Base-by-base conservation (phyloP, 306 rosid species). In the Pachyrhizus erosus region DNA sequence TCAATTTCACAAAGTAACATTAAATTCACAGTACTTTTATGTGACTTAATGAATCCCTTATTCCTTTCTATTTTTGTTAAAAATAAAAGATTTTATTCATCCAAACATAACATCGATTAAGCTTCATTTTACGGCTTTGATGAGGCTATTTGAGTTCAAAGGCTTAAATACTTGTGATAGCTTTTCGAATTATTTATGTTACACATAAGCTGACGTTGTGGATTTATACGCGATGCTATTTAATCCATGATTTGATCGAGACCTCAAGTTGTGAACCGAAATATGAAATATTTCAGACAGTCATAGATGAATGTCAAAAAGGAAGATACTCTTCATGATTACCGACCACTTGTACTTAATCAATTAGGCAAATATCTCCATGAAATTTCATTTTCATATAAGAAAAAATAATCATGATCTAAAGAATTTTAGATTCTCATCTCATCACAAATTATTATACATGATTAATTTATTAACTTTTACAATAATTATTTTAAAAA, bases 11-110 rank as follows among this genome's bases (percentile, higher is more conserved):
- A 55, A 27, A 66, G 17, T 14, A 27, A 60, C 77, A 39, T 51
- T 82, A 33, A 82, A 67, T 75, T 66, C 81, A 0, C 4, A 18
- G 64, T 8, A 31, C 64, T 33, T 43, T 40, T 33, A 24, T 64
- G 48, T 27, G 33, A 45, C 34, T 27, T 1, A 20, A 45, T 17
- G 9, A 9, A 76, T 26, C 73, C 14, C 17, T 15, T n/a, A n/a
- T n/a, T 14, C 26, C 21, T 2, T 67, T 68, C 29, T 21, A 12
- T 13, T 71, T 14, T 7, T 39, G 54, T 75, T 2, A 4, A 4
- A 40, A 2, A 18, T 13, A 39, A 13, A 20, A 52, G 0, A 12
- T 20, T 37, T 7, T 15, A 40, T 58, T 58, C 26, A 57, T 55
- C 67, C 66, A 75, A 75, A 23, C 1, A 49, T 29, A 73, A 6